Evolutionary conservation across 192 early-diverging fungal genomes (phyloP).

Genomic region (Umbelopsis ramanniana): DNA sequence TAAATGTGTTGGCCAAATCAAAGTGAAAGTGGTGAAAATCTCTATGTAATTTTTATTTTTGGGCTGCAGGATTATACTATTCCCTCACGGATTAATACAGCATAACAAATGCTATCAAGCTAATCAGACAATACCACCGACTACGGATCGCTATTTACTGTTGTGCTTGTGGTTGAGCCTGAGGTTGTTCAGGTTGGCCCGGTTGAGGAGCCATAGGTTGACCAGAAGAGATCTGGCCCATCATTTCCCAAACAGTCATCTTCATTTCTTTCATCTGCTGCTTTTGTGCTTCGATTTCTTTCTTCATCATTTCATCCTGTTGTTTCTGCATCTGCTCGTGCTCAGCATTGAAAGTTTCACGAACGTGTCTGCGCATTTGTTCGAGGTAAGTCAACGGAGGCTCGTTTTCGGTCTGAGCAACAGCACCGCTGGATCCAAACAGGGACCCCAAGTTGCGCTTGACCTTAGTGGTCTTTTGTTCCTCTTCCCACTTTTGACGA

Average conservation of each 20-base stretch:
- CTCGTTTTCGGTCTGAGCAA: conserved; percentile 57
- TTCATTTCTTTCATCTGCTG: conserved; percentile 90
- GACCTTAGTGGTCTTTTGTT: conserved; percentile 56
- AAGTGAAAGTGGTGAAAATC: background rate
- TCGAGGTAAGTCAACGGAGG: conserved; percentile 67
- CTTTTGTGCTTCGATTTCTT: conserved; percentile 69
- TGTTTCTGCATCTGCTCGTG: conserved; percentile 67
- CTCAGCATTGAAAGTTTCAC: conserved; percentile 74
- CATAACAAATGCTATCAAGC: background rate
- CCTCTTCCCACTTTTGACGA: conserved; percentile 70
- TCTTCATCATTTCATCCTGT: conserved; percentile 63
- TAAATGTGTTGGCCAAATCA: too few species aligned
- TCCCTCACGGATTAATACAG: background rate
- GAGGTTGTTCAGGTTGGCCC: conserved; percentile 10
- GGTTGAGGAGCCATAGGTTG: conserved; percentile 15
- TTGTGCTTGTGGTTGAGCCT: conserved; percentile 7
- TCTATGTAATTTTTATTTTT: conserved; percentile 6
- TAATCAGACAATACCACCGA: background rate
- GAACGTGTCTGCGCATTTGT: conserved; percentile 63
- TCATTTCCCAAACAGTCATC: conserved; percentile 83
- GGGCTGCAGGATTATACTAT: background rate
- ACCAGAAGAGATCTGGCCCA: conserved; percentile 54
- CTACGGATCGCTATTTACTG: background rate
- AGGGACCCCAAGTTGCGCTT: conserved; percentile 57
- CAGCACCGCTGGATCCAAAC: conserved; percentile 39